Base-by-base conservation (phyloP, 2,329 filamentous ascomycete species). In the Cadophora sp. region DNA sequence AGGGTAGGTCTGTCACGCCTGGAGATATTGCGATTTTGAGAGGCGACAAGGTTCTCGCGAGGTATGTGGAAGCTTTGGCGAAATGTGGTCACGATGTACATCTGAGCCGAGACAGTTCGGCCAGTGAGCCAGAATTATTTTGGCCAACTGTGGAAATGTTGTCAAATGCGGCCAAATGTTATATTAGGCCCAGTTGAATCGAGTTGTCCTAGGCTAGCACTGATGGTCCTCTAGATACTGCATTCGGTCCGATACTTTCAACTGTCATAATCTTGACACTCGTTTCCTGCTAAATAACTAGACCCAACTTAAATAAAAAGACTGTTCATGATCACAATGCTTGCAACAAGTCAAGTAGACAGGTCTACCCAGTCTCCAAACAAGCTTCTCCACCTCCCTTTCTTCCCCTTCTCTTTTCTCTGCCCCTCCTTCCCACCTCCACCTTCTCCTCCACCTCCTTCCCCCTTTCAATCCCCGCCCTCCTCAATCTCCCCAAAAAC, bases 401-500 rank as follows among this genome's bases (percentile, higher is more conserved):
- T 33, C 45, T 68, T 66, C 63, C 59, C 62, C 64, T 65, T 67
- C 53, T 65, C 45, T 55, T 65, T 70, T 27, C 61, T 50, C 45
- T 9, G 4, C 22, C 43, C 50, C 24, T 59, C 24, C 59, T 62
- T 59, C n/a, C 53, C 30, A 41, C 36, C n/a, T 56, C 36, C 58
- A 36, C 20, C 55, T 7, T 36, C 59, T 41, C 39, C 59, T 53
- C 59, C 50, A 33, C 62, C 48, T 62, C 64, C 6, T 51, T 64
- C 65, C 27, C 39, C 14, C 64, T 47, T 20, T 66, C 68, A 33
- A 72, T 50, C 22, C 71, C 69, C 1, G 61, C 59, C 66, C 66
- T 67, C 51, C 70, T 67, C 63, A 74, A 50, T 33, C 70, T 65
- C 3, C 66, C 30, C 50, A 71, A 59, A 59, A 72, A 74, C 14